phyloP scores from a whole-genome alignment of 2,329 filamentous ascomycete species.

The Scorias spongiosa region DNA sequence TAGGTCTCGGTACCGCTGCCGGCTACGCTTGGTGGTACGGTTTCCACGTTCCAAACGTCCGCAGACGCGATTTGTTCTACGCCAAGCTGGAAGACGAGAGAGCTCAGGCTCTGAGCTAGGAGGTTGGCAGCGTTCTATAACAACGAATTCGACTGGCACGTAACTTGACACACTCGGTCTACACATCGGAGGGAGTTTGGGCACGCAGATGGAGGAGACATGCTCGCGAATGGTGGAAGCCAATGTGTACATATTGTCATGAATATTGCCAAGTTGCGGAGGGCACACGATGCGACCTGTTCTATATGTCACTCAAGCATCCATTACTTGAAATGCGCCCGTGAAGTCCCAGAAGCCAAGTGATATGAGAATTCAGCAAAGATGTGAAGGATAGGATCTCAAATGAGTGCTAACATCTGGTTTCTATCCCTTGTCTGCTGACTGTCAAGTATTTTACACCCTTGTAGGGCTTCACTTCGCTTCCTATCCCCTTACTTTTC shows the following conservation, averaged over 20 bases:
- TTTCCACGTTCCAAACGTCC: slow-evolving; percentile 49
- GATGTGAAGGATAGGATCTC: too few relatives aligned
- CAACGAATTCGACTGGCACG: too few relatives aligned
- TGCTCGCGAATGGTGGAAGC: not conserved
- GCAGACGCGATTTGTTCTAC: slow-evolving; percentile 49
- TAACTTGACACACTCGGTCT: too few relatives aligned
- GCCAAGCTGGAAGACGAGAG: slow-evolving; percentile 48
- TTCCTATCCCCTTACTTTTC: slow-evolving; percentile 71
- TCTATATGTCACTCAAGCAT: not conserved
- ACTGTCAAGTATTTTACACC: slow-evolving; percentile 92
- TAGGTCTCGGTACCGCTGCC: slow-evolving; percentile 46
- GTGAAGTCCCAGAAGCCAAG: too few relatives aligned
- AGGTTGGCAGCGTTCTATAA: not conserved
- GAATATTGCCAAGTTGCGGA: not conserved
- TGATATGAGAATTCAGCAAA: too few relatives aligned
- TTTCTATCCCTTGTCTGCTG: slow-evolving; percentile 39
- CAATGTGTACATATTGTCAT: slow-evolving; percentile 5
- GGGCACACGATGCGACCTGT: not conserved
- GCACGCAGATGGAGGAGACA: not conserved
- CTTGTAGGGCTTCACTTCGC: slow-evolving; percentile 87
- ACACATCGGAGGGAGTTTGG: too few relatives aligned
- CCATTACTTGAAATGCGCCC: too few relatives aligned
- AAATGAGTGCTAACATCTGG: slow-evolving; percentile 22
- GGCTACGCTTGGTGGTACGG: slow-evolving; percentile 58
- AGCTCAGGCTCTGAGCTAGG: slow-evolving; percentile 30